phyloP scores from a whole-genome alignment of 108 stramenopile genomes.

The Skeletonema tropicum region DNA sequence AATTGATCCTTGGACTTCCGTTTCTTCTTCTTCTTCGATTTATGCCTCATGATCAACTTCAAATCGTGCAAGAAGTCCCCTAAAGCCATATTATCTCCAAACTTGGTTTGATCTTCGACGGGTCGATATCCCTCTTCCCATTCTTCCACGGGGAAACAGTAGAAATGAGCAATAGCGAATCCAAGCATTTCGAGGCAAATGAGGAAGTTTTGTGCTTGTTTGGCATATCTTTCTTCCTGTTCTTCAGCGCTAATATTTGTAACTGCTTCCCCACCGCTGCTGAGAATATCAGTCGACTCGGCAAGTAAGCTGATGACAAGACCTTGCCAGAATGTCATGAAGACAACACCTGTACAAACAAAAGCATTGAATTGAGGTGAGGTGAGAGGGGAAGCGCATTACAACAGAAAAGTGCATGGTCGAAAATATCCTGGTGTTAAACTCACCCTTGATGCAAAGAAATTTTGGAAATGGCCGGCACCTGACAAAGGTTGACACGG shows the following conservation, averaged over 20 bases:
- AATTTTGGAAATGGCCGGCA: conserved; percentile 91
- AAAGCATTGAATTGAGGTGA: conserved; percentile 7
- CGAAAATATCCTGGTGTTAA: background rate
- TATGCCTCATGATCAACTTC: conserved; percentile 29
- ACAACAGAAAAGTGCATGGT: background rate
- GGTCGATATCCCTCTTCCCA: conserved; percentile 88
- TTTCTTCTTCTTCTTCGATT: conserved; percentile 20
- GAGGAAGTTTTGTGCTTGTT: conserved; percentile 88
- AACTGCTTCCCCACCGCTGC: conserved; percentile 32
- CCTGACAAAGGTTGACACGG: conserved; percentile 8
- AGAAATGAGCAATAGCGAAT: conserved; percentile 90
- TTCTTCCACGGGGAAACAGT: conserved; percentile 92
- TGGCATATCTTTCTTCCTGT: conserved; percentile 68
- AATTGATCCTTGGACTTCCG: conserved; percentile 6
- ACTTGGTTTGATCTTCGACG: conserved; percentile 56
- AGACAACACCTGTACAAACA: conserved; percentile 42
- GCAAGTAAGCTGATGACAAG: conserved; percentile 73
- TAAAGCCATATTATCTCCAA: conserved; percentile 87
- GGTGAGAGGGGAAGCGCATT: conserved; percentile 60
- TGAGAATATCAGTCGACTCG: conserved; percentile 65
- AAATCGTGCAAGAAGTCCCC: conserved; percentile 87
- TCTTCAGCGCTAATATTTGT: conserved; percentile 42
- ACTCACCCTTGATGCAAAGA: conserved; percentile 64
- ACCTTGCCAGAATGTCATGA: conserved; percentile 97
- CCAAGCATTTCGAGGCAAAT: conserved; percentile 96